Conservation (phyloP, 345 rosid species). For the Eucalyptus tenuipes region DNA sequence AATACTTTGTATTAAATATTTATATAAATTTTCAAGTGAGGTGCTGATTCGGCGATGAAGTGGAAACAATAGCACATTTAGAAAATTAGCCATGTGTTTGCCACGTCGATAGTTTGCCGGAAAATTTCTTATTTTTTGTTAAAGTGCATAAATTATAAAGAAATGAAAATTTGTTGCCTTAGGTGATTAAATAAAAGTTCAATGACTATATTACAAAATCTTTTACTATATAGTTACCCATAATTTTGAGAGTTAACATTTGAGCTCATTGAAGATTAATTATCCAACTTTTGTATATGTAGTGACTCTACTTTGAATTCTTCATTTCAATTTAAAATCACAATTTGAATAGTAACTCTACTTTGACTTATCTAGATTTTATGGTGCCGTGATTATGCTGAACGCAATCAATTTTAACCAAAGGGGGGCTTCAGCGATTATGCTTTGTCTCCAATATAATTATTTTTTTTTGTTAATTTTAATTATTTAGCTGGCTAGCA, state of each 20-base stretch:
- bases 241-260: background rate
- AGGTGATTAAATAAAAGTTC: background rate
- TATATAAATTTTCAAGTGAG: too few species aligned
- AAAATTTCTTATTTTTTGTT: background rate
- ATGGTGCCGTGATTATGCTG: background rate
- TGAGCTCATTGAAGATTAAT: background rate
- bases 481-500: background rate
- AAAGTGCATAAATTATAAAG: background rate
- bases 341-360: background rate
- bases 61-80: accelerated
- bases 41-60: accelerated
- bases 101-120: accelerated
- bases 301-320: too few species aligned
- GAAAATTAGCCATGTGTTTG: accelerated
- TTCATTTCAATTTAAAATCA: background rate
- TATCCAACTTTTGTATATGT: too few species aligned
- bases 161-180: background rate
- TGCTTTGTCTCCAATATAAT: background rate
- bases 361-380: background rate
- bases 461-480: background rate
- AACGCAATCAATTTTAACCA: background rate
- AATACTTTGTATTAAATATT: too few species aligned
- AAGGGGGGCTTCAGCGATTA: background rate
- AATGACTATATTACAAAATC: background rate
- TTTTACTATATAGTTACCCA: background rate